A percentile compares a stretch with the other conserved stretches of the same genome.
Conservation (phyloP, 2,329 filamentous ascomycete species). For the Allantophomopsis cytisporea region DNA sequence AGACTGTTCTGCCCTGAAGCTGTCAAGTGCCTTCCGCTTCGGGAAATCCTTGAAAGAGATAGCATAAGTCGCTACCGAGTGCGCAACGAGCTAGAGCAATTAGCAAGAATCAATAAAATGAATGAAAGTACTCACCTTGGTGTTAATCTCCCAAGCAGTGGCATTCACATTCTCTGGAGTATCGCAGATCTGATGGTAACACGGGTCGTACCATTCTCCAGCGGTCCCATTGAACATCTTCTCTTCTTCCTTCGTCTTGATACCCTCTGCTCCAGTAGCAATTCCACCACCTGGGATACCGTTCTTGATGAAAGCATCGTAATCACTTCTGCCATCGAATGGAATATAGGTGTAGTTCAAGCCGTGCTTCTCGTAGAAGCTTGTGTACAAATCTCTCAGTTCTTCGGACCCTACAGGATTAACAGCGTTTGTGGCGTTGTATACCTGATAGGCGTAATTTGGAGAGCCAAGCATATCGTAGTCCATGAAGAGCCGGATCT, state of each 20-base stretch:
- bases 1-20: no score
- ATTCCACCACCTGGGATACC: conserved; percentile 66
- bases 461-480: conserved; percentile 59
- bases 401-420: conserved; percentile 61
- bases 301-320: conserved; percentile 60
- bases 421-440: conserved; percentile 55
- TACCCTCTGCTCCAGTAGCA: conserved; percentile 62
- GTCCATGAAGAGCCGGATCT: conserved; percentile 54
- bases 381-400: conserved; percentile 51
- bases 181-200: conserved; percentile 51
- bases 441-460: conserved; percentile 56
- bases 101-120: conserved; percentile 5
- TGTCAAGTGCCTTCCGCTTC: conserved; percentile 21
- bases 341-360: conserved; percentile 57
- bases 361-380: conserved; percentile 49
- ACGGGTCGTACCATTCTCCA: conserved; percentile 43
- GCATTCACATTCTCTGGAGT: conserved; percentile 41
- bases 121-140: conserved; percentile 29
- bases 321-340: conserved; percentile 72
- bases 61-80: conserved; percentile 60
- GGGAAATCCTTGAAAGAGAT: conserved; percentile 53
- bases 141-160: conserved; percentile 47
- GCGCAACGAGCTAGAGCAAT: conserved; percentile 44
- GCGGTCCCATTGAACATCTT: conserved; percentile 58
- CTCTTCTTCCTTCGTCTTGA: conserved; percentile 57